Percentiles rank a stretch among this genome's conserved stretches.
phyloP scores from a whole-genome alignment of 345 rosid species.

The Euphorbia peplus region DNA sequence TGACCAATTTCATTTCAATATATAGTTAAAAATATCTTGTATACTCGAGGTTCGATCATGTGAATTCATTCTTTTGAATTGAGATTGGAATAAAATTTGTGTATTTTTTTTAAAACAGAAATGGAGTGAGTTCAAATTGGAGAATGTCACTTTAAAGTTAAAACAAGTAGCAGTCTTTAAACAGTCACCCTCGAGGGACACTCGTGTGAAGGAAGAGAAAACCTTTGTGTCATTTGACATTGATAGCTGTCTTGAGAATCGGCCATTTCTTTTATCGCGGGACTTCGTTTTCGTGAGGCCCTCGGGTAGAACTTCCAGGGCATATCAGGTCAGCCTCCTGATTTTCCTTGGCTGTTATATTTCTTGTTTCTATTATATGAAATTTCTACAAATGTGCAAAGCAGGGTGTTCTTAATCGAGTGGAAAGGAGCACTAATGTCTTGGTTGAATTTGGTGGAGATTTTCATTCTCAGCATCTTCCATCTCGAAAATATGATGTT shows the following conservation, averaged over 20 bases:
- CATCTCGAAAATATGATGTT: slow-evolving; percentile 31
- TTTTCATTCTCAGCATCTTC: slow-evolving; percentile 28
- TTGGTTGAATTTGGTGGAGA: slow-evolving; percentile 37
- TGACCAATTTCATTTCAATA: no score
- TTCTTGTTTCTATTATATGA: not conserved
- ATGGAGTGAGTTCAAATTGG: slow-evolving; percentile 30
- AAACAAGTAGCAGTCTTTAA: slow-evolving; percentile 18
- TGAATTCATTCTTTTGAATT: not conserved
- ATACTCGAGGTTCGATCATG: not conserved
- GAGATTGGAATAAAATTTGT: not conserved
- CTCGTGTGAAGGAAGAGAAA: slow-evolving; percentile 16
- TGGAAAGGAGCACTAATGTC: slow-evolving; percentile 22
- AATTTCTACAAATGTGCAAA: slow-evolving; percentile 5
- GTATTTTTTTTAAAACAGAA: slow-evolving; percentile 26
- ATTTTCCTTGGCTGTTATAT: not conserved
- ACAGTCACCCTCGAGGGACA: not conserved
- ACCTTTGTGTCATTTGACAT: slow-evolving; percentile 29
- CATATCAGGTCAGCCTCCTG: slow-evolving; percentile 30
- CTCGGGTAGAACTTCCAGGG: slow-evolving; percentile 12
- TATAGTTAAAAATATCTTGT: no score
- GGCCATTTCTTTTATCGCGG: slow-evolving; percentile 41
- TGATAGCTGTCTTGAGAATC: slow-evolving; percentile 17
- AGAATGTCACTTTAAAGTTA: slow-evolving; percentile 25
- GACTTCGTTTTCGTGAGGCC: slow-evolving; percentile 38
- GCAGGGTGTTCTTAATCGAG: slow-evolving; percentile 36